Evolutionary conservation across 176 grass and related monocot genomes (phyloP).

Genomic region (Aegilops umbellulata): DNA sequence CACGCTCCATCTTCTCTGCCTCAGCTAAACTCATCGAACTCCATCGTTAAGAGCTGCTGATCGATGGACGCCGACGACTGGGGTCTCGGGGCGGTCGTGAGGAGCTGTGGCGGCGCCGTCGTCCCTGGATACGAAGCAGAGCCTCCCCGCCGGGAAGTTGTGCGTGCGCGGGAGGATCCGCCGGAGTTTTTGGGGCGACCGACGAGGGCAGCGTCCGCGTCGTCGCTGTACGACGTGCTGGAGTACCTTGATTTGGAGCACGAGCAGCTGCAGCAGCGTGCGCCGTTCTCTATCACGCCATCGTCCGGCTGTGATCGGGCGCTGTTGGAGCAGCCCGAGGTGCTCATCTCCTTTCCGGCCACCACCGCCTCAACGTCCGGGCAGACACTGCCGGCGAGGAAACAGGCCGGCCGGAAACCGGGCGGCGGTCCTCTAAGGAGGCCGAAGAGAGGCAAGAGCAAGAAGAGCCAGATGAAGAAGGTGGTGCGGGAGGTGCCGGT

Average conservation of each 20-base stretch:
- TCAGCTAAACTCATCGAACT: slow-evolving; percentile 24
- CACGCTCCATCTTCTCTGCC: background rate
- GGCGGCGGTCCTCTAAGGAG: background rate
- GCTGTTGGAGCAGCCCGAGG: background rate
- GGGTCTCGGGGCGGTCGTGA: slow-evolving; percentile 78
- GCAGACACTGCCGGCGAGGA: background rate
- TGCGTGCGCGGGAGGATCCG: background rate
- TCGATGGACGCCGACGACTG: slow-evolving; percentile 46
- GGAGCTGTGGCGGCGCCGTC: slow-evolving; percentile 41
- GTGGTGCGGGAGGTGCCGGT: slow-evolving; percentile 75
- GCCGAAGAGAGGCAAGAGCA: slow-evolving; percentile 54
- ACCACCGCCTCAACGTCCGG: slow-evolving; percentile 21
- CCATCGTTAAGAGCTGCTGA: background rate
- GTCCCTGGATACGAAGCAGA: background rate
- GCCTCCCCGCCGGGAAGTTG: background rate
- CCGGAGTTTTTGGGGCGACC: background rate
- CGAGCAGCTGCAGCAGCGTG: background rate
- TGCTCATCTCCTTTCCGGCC: slow-evolving; percentile 22
- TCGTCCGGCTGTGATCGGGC: background rate
- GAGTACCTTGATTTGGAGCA: slow-evolving; percentile 39
- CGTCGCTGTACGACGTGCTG: background rate
- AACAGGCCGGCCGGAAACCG: slow-evolving; percentile 23
- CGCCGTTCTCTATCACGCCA: slow-evolving; percentile 38
- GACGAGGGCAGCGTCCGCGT: background rate
- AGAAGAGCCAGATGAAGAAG: slow-evolving; percentile 81